Conservation (phyloP, 305 asterid species). For the Euphrasia arctica region DNA sequence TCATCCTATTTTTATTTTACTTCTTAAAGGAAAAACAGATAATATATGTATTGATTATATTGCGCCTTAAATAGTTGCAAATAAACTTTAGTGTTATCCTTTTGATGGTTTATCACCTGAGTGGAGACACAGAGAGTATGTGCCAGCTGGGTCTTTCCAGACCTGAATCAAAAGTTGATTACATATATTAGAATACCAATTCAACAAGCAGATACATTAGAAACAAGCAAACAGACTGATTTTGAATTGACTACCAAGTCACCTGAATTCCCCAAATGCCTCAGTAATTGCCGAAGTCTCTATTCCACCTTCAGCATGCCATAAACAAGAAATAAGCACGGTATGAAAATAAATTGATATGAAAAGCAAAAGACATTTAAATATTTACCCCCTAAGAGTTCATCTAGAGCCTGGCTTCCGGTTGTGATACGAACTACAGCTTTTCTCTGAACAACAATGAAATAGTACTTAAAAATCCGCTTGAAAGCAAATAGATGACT, state of each 20-base stretch:
- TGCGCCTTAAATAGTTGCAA: slow-evolving; percentile 16
- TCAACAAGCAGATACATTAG: slow-evolving; percentile 15
- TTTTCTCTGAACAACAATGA: slow-evolving; percentile 60
- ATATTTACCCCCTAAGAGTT: slow-evolving; percentile 76
- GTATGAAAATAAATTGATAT: slow-evolving; percentile 12
- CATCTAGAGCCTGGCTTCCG: slow-evolving; percentile 96
- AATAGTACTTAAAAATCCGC: slow-evolving; percentile 16
- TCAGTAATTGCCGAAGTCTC: slow-evolving; percentile 86
- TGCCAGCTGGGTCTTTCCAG: slow-evolving; percentile 98
- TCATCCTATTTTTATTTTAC: background rate
- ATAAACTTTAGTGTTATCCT: background rate
- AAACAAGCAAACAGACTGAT: slow-evolving; percentile 10
- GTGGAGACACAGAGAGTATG: slow-evolving; percentile 96
- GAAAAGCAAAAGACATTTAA: slow-evolving; percentile 22
- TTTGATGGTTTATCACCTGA: slow-evolving; percentile 48
- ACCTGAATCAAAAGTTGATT: slow-evolving; percentile 49
- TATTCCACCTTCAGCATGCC: slow-evolving; percentile 61
- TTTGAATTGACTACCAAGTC: slow-evolving; percentile 2
- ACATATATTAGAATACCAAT: slow-evolving; percentile 22
- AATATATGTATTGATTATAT: slow-evolving; percentile 2
- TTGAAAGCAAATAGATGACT: background rate
- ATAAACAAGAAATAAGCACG: slow-evolving; percentile 15
- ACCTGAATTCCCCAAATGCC: slow-evolving; percentile 98
- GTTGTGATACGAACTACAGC: slow-evolving; percentile 79
- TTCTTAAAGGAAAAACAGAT: slow-evolving; percentile 4